Evolutionary conservation across 768 basidiomycete genomes (phyloP).

Genomic region (Wakefieldia striispora): DNA sequence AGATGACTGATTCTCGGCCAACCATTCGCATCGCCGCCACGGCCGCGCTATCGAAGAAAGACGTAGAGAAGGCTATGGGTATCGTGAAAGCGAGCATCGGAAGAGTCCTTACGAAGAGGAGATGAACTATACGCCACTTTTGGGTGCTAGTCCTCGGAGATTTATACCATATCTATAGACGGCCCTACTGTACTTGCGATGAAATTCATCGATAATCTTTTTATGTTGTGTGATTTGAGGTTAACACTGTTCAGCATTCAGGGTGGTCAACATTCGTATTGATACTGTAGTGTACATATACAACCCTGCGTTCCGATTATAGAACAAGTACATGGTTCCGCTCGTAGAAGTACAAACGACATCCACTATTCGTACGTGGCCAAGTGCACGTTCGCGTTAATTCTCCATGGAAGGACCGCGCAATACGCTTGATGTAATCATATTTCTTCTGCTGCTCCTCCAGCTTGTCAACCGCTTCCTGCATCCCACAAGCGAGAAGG

Average conservation of each 20-base stretch:
- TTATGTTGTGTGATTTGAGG: neutral
- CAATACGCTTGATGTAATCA: no score
- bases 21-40: slow-evolving; percentile 83
- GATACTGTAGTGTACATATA: no score
- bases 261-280: no score
- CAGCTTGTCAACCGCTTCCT: no score
- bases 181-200: slow-evolving; percentile 14
- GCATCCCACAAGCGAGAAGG: no score
- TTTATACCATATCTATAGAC: slow-evolving; percentile 33
- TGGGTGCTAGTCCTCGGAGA: slow-evolving; percentile 7
- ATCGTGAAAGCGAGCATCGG: slow-evolving; percentile 71
- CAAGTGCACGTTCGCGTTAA: no score
- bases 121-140: slow-evolving; percentile 27
- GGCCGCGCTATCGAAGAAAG: slow-evolving; percentile 80
- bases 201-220: slow-evolving; percentile 8
- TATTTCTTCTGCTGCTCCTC: no score
- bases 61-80: slow-evolving; percentile 82
- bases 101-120: slow-evolving; percentile 68
- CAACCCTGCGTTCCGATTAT: no score
- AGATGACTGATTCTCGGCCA: slow-evolving; percentile 76
- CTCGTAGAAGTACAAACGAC: no score
- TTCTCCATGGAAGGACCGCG: no score
- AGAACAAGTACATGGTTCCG: no score
- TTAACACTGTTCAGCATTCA: neutral
- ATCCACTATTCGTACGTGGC: no score